Base-by-base conservation (phyloP, 441 rosid species). In the Rhodomyrtus psidioides region DNA sequence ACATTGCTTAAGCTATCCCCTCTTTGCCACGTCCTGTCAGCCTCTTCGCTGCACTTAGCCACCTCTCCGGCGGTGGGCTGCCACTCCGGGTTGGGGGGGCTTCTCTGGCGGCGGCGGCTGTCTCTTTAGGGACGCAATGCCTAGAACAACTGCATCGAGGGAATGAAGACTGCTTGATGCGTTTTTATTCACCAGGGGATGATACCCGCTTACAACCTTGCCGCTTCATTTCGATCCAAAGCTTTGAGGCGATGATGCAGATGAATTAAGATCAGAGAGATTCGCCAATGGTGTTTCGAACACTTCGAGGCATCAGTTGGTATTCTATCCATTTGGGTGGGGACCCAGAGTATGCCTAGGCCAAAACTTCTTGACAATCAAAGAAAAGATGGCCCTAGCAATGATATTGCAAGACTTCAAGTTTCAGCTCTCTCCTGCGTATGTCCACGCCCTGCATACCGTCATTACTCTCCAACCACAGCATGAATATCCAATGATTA, bases 341-440 rank as follows among this genome's bases (percentile, higher is more conserved):
- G 94, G 94, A 12, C 92, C 90, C 15, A 88, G 93, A 86, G 87
- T 84, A 76, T 92, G 95, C 84, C 86, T 91, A 10, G 94, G 93
- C 85, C 92, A 92, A 85, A 93, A 82, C 86, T 93, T 92, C 83
- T 88, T 93, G 10, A 23, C 89, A 88, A 53, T 90, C 17, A 94
- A 93, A 89, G 95, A 91, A 14, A 91, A 92, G 91, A 85, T 89
- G 62, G 92, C 89, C 82, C 84, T 91, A 84, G 91, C 91, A 59
- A 88, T 89, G 89, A 89, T 91, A 84, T 90, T 93, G 26, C 92
- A 88, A 75, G 84, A 89, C 82, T 91, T 91, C 84, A 89, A 90
- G 5, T 89, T 93, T 55, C 86, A 89, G 90, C 92, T 91, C 58
- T 90, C 92, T 26, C 91, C 94, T 57, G 89, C 93, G 21, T 91